Evolutionary conservation across 345 rosid genomes (phyloP).

Genomic region (Rhodomyrtus tomentosa): DNA sequence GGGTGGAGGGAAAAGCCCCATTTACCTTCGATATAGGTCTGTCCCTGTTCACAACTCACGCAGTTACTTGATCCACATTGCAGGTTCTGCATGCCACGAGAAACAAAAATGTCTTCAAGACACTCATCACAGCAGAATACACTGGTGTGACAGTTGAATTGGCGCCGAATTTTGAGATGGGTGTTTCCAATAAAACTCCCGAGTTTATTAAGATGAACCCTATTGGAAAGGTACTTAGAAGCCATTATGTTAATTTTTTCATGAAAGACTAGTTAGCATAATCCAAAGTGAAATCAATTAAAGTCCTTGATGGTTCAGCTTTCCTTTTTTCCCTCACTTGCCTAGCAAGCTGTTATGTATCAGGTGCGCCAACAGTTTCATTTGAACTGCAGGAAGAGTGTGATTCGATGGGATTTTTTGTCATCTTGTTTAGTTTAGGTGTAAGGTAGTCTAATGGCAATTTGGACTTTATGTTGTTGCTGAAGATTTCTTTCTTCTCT

Average conservation of each 20-base stretch:
- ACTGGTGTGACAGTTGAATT: slow-evolving; percentile 54
- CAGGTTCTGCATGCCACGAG: slow-evolving; percentile 53
- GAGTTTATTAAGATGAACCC: slow-evolving; percentile 88
- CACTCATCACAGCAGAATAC: slow-evolving; percentile 79
- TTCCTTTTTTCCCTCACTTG: not conserved
- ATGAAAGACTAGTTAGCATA: not conserved
- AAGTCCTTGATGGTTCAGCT: not conserved
- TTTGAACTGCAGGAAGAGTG: not conserved
- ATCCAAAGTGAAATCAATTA: not conserved
- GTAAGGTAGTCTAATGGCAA: not conserved
- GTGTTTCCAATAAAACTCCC: slow-evolving; percentile 70
- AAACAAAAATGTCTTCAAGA: slow-evolving; percentile 55
- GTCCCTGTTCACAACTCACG: not conserved
- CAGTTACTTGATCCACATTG: not conserved
- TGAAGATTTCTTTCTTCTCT: not conserved
- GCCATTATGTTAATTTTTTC: not conserved
- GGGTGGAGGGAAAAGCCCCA: not conserved
- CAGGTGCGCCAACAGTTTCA: not conserved
- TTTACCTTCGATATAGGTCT: not conserved
- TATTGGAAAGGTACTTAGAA: slow-evolving; percentile 58
- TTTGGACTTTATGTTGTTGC: not conserved
- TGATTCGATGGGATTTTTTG: not conserved
- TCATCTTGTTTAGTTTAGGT: not conserved
- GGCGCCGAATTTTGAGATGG: slow-evolving; percentile 58
- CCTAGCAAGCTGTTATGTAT: not conserved